These are phyloP conservation scores for Bullera alba DNA, from an alignment of 768 basidiomycete genomes.

Conservation along the genomic window DNA sequence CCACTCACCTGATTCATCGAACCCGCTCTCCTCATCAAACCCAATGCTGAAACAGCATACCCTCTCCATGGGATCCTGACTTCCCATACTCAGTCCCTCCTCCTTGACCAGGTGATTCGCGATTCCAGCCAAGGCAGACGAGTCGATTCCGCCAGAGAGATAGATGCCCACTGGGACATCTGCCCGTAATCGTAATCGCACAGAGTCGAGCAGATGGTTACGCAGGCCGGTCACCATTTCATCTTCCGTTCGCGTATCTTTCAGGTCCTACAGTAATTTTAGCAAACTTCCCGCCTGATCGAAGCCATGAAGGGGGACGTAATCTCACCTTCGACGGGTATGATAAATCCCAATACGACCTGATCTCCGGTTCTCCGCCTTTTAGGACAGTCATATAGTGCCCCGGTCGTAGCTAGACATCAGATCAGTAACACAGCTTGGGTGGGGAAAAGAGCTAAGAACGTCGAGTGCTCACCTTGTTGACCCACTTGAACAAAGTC, in stretches of 20 bases:
- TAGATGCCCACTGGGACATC: conserved; percentile 41
- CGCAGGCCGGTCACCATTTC: conserved; percentile 31
- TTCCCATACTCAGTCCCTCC: conserved; percentile 23
- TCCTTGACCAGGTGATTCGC: conserved; percentile 23
- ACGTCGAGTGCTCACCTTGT: conserved; percentile 12
- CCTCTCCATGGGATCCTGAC: conserved; percentile 6
- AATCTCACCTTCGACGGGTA: conserved; percentile 13
- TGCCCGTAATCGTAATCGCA: conserved; percentile 27
- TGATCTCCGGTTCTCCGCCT: conserved; percentile 14
- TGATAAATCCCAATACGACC: conserved; percentile 28
- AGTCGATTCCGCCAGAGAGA: conserved; percentile 40
- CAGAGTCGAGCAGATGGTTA: conserved; percentile 23
- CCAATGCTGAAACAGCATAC: conserved; percentile 32
- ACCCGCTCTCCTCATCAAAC: conserved; percentile 22
- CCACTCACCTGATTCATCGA: conserved; percentile 11
- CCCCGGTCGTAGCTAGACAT: conserved; percentile 23
- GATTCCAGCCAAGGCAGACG: conserved; percentile 33
- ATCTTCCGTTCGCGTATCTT: conserved; percentile 26
- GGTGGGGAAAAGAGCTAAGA: neutral
- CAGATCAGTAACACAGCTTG: neutral
- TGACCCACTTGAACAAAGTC: conserved; percentile 33
- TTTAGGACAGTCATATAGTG: conserved; percentile 26
- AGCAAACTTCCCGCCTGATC: neutral
- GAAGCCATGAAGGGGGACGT: neutral
- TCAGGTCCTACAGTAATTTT: conserved; percentile 1